Base-by-base conservation (phyloP, 2,329 filamentous ascomycete species). In the Nothophoma quercina region DNA sequence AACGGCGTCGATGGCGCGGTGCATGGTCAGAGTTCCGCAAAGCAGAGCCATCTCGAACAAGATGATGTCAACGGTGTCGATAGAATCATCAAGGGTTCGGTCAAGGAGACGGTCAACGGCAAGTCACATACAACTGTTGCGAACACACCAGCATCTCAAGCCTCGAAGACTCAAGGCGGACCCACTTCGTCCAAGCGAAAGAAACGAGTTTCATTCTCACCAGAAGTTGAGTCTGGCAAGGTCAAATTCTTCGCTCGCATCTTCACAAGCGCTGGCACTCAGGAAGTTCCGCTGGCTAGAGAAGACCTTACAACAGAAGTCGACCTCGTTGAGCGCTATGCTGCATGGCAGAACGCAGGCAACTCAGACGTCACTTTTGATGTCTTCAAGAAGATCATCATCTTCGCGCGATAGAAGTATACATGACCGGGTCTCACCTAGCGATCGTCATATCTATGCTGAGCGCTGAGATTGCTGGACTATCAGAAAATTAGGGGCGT, bases 171-270 rank as follows among this genome's bases (percentile, higher is more conserved):
- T 6, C 7, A 22, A 5, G 19, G 22, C 19, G 6, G 32, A 1
- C n/a, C 16, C 7, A 7, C 9, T 8, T 28, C 26, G 12, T 4
- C 22, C 8, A 44, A 51, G 18, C 34, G 23, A 9, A 39, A 43
- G 25, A 53, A 48, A 28, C 50, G 38, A 2, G 43, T 48, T 2
- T 53, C 50, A 1, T 52, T 47, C 16, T 29, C 43, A 9, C 18
- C 43, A 22, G 33, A 47, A 12, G 18, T 5, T 3, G 15, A 38
- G 7, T 9, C 25, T n/a, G 9, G 15, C 10, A 41, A 42, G 3
- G 32, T 62, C 5, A 19, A 57, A 10, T 58, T 58, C 30, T 51
- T 60, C 30, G 60, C 59, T 22, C 58, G 58, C 12, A 33, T 59
- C 13, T 36, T 47, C 2, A 56, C 54, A 5, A 26, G 12, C 21